Evolutionary conservation across 495 filamentous ascomycete species (phyloP), one percentile per base, ranked within the genome.

Genomic region (Aspergillus mulundensis): DNA sequence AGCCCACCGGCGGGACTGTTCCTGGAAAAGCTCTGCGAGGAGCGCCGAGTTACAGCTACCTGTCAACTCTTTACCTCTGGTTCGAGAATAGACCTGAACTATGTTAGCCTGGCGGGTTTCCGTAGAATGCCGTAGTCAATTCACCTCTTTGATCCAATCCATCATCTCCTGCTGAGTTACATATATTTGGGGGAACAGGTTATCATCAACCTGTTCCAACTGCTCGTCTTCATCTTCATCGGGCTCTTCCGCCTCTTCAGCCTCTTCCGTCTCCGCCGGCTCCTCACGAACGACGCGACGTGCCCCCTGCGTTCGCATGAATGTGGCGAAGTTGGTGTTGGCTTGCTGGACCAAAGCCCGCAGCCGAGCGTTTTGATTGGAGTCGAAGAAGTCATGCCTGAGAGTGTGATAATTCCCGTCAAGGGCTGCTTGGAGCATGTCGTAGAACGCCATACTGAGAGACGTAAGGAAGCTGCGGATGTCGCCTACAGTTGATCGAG

Each of bases 31-130:
- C 38, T 72, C 67, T 1, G 52, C 53, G 0, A 79, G 54, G 0
- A 78, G 59, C 1, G 69, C 47, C 14, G 71, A 66, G 30, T 79
- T 80, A 57, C 73, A 72, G 38, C 69, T 80, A 1, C 79, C 78
- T 0, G 72, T 56, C 1, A 81, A 58, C 45, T 79, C 72, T 34
- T 56, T 59, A 10, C 75, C 77, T 8, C 77, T 41, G 1, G 64
- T 65, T 14, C 53, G 23, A 15, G 48, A 18, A 46, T 68, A 64
- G 2, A 64, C 41, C 66, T 68, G 10, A 21, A 7, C 12, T n/a
- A 23, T 5, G n/a, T 57, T 60, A 55, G 40, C 4, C 18, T 3
- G 40, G 10, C 28, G 10, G 4, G 10, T 30, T 30, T 7, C 16
- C 16, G 16, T 8, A 24, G 25, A n/a, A 15, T n/a, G 23, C n/a